Percentiles rank a stretch among this genome's conserved stretches.
phyloP scores from a whole-genome alignment of 768 basidiomycete species.

The Hemileccinum impolitum region DNA sequence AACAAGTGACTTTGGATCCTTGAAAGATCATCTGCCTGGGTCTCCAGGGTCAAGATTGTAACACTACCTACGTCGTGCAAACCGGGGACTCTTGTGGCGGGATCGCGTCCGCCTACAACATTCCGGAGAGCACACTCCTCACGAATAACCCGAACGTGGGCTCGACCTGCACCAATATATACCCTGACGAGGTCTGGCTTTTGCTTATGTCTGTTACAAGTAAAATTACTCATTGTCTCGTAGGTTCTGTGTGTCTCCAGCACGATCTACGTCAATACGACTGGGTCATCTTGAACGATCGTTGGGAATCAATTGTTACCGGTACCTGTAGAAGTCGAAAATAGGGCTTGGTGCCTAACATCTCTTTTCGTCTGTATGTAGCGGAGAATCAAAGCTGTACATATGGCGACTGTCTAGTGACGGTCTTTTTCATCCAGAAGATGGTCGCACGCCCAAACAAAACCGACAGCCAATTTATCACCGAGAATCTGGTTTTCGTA shows the following conservation, averaged over 20 bases:
- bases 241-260: slow-evolving; percentile 28
- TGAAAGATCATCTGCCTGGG: slow-evolving; percentile 49
- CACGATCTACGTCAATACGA: slow-evolving; percentile 22
- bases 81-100: slow-evolving; percentile 47
- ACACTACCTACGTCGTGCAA: slow-evolving; percentile 43
- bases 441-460: no score
- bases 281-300: slow-evolving; percentile 5
- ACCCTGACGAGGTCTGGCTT: slow-evolving; percentile 50
- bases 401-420: no score
- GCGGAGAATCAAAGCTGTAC: no score
- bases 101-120: slow-evolving; percentile 40
- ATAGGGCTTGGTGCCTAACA: no score
- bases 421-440: no score
- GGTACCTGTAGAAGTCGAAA: not conserved
- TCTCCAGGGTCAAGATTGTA: slow-evolving; percentile 54
- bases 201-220: not conserved
- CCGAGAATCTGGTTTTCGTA: no score
- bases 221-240: slow-evolving; percentile 1
- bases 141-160: slow-evolving; percentile 67
- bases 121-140: slow-evolving; percentile 44
- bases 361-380: no score
- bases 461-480: no score
- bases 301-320: not conserved
- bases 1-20: not conserved
- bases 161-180: slow-evolving; percentile 49